Evolutionary conservation across 345 rosid species (phyloP).

Genomic region (Dipteronia sinensis): DNA sequence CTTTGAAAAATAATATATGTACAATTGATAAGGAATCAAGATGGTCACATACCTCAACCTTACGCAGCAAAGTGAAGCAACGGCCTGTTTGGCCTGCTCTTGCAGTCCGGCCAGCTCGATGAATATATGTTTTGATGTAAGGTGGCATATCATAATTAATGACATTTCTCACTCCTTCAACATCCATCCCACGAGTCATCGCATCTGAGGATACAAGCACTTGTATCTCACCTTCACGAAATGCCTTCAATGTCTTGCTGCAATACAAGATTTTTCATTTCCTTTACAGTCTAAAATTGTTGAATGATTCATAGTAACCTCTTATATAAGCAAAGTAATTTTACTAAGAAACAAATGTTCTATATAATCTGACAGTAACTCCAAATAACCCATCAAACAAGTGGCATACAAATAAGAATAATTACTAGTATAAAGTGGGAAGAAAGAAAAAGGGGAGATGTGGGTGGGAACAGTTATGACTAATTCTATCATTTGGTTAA

Average conservation of each 20-base stretch:
- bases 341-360: conserved; percentile 1
- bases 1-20: not conserved
- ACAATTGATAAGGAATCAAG: not conserved
- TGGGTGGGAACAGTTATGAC: not conserved
- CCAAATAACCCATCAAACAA: not conserved
- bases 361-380: not conserved
- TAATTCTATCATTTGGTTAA: not conserved
- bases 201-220: conserved; percentile 97
- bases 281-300: conserved; percentile 2
- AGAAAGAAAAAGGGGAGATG: not conserved
- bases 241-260: conserved; percentile 87
- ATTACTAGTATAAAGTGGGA: not conserved
- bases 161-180: conserved; percentile 86
- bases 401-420: not conserved
- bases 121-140: conserved; percentile 77
- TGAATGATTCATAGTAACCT: not conserved
- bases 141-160: conserved; percentile 88
- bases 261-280: conserved; percentile 24
- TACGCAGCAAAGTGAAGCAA: conserved; percentile 81
- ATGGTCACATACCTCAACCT: conserved; percentile 53
- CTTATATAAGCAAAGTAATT: not conserved
- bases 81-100: conserved; percentile 90
- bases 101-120: conserved; percentile 97
- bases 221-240: conserved; percentile 75
- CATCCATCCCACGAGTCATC: conserved; percentile 97